Conservation (phyloP, 2,329 filamentous ascomycete species). For the Lecanicillium sp. region DNA sequence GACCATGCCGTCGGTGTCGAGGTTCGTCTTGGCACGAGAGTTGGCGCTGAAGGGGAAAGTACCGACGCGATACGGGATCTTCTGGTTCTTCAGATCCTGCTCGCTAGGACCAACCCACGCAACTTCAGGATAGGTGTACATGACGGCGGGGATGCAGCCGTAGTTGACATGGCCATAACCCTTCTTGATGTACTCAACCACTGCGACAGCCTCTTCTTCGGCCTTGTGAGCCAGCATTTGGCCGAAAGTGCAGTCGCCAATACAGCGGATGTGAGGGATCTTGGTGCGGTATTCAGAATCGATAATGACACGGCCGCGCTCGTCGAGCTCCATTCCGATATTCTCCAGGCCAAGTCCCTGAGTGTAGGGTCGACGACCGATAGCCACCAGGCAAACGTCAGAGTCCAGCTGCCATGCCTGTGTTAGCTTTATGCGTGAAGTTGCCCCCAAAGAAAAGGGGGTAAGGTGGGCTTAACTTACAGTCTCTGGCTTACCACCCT, state of each 20-base stretch:
- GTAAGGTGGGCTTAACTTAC: too few species aligned
- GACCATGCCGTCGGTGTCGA: conserved; percentile 90
- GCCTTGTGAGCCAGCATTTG: conserved; percentile 99
- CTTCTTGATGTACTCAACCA: conserved; percentile 95
- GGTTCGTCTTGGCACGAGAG: conserved; percentile 97
- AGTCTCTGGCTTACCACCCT: conserved; percentile 90
- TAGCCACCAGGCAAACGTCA: conserved; percentile 92
- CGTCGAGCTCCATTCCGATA: conserved; percentile 83
- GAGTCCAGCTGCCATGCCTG: conserved; percentile 61
- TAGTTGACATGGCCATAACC: conserved; percentile 99
- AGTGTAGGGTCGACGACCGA: conserved; percentile 93
- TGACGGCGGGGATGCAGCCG: conserved; percentile 91
- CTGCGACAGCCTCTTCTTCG: conserved; percentile 93
- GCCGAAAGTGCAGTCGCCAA: conserved; percentile 93
- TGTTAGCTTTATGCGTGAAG: conserved; percentile 15
- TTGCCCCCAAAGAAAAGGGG: neutral
- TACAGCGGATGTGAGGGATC: conserved; percentile 90
- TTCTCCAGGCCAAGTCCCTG: conserved; percentile 87
- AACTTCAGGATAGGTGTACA: conserved; percentile 99
- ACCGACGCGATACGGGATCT: conserved; percentile 86
- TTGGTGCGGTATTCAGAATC: conserved; percentile 99
- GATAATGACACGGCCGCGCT: conserved; percentile 90
- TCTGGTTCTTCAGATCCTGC: conserved; percentile 84
- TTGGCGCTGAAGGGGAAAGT: conserved; percentile 97
- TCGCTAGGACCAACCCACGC: conserved; percentile 98